A percentile compares a stretch with the other conserved stretches of the same genome.
phyloP scores from a whole-genome alignment of 1,139 yeast species.

The Sugiyamaella sp. region DNA sequence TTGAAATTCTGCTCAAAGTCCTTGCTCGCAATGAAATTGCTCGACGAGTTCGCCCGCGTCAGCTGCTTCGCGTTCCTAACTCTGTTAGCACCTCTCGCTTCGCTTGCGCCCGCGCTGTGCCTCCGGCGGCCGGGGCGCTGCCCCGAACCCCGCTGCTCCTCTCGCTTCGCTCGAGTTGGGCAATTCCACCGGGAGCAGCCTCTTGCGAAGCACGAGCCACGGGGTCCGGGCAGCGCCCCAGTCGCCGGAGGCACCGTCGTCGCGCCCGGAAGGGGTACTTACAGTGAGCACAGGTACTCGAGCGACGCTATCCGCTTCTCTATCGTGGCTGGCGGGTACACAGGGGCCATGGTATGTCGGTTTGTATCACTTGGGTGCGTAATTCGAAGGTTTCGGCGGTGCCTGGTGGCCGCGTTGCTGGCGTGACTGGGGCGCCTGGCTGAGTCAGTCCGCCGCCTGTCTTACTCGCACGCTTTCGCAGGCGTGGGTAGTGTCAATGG shows the following conservation, averaged over 20 bases:
- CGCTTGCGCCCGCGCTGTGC: too few relatives aligned
- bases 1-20: constrained; percentile 31
- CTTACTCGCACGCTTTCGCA: too few relatives aligned
- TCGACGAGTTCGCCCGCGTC: constrained; percentile 25
- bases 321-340: constrained; percentile 21
- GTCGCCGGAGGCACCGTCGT: not conserved
- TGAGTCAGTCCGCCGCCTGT: too few relatives aligned
- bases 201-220: too few relatives aligned
- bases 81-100: too few relatives aligned
- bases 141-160: too few relatives aligned
- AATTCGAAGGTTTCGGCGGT: not conserved
- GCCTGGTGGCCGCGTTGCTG: too few relatives aligned
- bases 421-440: too few relatives aligned
- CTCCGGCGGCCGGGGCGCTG: too few relatives aligned
- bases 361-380: not conserved
- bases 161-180: too few relatives aligned
- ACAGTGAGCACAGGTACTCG: constrained; percentile 36
- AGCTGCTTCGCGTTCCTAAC: constrained; percentile 33
- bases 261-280: constrained; percentile 18
- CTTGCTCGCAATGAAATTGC: constrained; percentile 30
- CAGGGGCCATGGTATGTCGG: not conserved
- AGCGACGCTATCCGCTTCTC: constrained; percentile 32
- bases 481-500: too few relatives aligned
- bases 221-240: not conserved
- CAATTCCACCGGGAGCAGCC: too few relatives aligned